Base-by-base conservation (phyloP, 2,329 filamentous ascomycete genomes). In the Exophiala xenobiotica region DNA sequence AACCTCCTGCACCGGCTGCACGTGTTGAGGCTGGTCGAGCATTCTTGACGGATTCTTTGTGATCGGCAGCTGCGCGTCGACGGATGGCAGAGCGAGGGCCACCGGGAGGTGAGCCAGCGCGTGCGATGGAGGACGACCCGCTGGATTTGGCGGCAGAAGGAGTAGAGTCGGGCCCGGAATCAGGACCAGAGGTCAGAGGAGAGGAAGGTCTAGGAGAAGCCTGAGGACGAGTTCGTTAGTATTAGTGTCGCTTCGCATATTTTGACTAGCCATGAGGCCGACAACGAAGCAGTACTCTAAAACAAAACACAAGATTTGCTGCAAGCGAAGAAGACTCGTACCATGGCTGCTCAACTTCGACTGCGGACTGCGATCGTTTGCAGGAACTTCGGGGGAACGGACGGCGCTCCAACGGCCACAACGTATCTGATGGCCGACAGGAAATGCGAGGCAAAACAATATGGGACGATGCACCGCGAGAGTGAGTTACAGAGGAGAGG, bases 41-140 rank as follows among this genome's bases (percentile, higher is more conserved):
- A 86, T 95, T 99, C 67, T 92, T 91, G 64, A 92, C 83, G 76
- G 95, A 93, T 76, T 97, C 93, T 74, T 96, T 96, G 77, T 96
- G 88, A 72, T 97, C 93, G 65, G 92, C 92, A 23, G 93, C 93
- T 37, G 93, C 92, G 70, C 93, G 90, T 71, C 93, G 86, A 72
- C 93, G 86, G 75, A 99, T 95, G 57, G 90, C 92, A 62, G 92
- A 95, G 70, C 93, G 90, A 66, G 93, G 90, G 64, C 93, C 93
- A 61, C 93, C 93, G 20, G 93, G 93, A 58, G 90, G 87, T 43
- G 92, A 96, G 23, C 88, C 86, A 50, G 89, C 85, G 60, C 92
- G 89, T 67, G 81, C 84, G 67, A 85, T 81, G 68, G 81, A 83
- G 54, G 84, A 79, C 72, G 87, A 88, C 53, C 81, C 81, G 62